Percentiles rank a stretch among this genome's conserved stretches.
These are phyloP conservation scores for Lactarius trivialis DNA, from an alignment of 768 basidiomycete genomes.

Conservation along the genomic window DNA sequence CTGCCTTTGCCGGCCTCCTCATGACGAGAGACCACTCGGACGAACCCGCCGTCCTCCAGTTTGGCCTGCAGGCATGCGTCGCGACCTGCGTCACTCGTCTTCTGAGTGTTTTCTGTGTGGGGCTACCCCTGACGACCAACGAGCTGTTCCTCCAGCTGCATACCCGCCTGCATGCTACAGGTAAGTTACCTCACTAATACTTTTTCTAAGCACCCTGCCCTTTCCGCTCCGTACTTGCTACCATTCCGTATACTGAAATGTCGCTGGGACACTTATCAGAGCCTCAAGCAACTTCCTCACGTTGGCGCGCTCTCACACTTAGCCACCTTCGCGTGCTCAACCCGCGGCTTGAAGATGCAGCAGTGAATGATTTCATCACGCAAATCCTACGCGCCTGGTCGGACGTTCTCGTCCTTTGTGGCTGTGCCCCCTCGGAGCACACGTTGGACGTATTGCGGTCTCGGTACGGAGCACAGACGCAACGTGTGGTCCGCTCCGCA, in stretches of 20 bases:
- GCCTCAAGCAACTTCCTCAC: constrained; percentile 69
- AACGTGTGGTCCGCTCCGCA: constrained; percentile 58
- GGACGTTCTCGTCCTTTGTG: constrained; percentile 60
- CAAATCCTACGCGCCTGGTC: constrained; percentile 67
- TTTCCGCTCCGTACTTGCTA: constrained; percentile 23
- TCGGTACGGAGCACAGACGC: constrained; percentile 54
- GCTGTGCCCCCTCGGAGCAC: constrained; percentile 34
- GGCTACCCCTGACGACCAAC: constrained; percentile 65
- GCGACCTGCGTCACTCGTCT: constrained; percentile 61
- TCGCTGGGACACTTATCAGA: constrained; percentile 35
- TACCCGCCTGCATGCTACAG: constrained; percentile 47
- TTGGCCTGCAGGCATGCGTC: constrained; percentile 68
- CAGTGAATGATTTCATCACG: constrained; percentile 65
- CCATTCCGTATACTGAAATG: constrained; percentile 11
- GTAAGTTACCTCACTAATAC: constrained; percentile 31
- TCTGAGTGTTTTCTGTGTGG: constrained; percentile 65
- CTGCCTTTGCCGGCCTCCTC: constrained; percentile 53
- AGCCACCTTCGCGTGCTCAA: constrained; percentile 60
- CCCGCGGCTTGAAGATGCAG: constrained; percentile 58
- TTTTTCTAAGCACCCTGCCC: constrained; percentile 11
- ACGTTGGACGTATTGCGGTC: constrained; percentile 35
- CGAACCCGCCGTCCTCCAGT: constrained; percentile 70
- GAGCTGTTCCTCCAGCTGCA: constrained; percentile 57
- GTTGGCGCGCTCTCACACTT: constrained; percentile 72
- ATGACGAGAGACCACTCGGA: constrained; percentile 61